Evolutionary conservation across 129 eudicot species (phyloP), one percentile per base, ranked within the genome.

Genomic region (Arctium lappa): DNA sequence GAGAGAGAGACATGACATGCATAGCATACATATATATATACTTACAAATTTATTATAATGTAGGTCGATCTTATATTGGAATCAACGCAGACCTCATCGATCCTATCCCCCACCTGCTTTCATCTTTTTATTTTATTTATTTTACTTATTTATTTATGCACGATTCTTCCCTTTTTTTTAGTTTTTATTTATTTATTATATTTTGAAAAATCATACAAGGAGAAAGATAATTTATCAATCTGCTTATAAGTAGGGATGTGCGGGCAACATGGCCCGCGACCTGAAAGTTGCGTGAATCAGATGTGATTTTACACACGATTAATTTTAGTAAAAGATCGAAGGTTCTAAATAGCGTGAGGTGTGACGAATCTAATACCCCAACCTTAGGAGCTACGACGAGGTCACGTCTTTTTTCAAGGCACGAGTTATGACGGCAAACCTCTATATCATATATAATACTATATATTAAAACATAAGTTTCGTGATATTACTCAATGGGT

Each of bases 61-160:
- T 22, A 22, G 27, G 27, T 46, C 56, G 3, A 56, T 56, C 66
- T 56, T 39, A 46, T 33, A 76, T 65, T 65, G 80, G 75, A 75
- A 82, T 74, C 75, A 75, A 33, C 69, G 56, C 69, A 82, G 62
- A 74, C 73, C 74, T 44, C 78, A 42, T 74, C 46, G 36, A 30
- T 74, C 80, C 80, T 32, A 81, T 65, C 80, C 69, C 69, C 46
- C 53, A 31, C 34, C 80, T 37, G 34, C 40, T 5, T 73, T 33
- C 38, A n/a, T 77, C 71, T n/a, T 22, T 62, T 9, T 77, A 18
- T 22, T 62, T 9, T 77, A 18, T 66, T 65, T 22, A 22, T 22
- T 22, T 22, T 22, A 22, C 27, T 65, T 65, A 65, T 65, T 12
- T 65, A n/a, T 31, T 34, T 60, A n/a, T 60, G 9, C 27, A 60